Evolutionary conservation across 495 filamentous ascomycete genomes (phyloP).

Genomic region (Hypoxylon lenormandii): DNA sequence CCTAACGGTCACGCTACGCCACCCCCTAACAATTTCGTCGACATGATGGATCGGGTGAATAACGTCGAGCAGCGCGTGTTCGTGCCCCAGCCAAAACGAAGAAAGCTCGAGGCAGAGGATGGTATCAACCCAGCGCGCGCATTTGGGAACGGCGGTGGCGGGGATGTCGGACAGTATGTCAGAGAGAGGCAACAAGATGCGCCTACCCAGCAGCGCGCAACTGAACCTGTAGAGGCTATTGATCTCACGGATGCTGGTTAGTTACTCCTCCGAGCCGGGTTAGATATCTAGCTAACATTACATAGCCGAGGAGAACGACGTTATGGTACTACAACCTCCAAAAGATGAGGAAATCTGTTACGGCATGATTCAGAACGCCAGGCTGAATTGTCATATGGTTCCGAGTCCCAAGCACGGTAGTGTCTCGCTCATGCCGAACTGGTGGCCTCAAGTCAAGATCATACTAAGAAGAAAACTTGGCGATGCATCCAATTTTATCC

Average conservation of each 20-base stretch:
- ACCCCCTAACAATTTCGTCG: constrained; percentile 54
- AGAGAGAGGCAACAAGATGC: constrained; percentile 66
- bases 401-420: constrained; percentile 71
- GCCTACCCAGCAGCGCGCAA: constrained; percentile 50
- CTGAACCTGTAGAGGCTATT: constrained; percentile 63
- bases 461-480: constrained; percentile 67
- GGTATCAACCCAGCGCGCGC: constrained; percentile 54
- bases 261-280: constrained; percentile 10
- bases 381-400: constrained; percentile 73
- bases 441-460: constrained; percentile 81
- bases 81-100: constrained; percentile 70
- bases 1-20: constrained; percentile 16
- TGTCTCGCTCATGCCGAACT: constrained; percentile 60
- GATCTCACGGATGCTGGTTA: constrained; percentile 72
- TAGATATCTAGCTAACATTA: constrained; percentile 28
- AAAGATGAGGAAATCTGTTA: constrained; percentile 81
- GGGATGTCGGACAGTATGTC: constrained; percentile 73
- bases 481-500: constrained; percentile 69
- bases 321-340: constrained; percentile 58
- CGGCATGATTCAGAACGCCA: constrained; percentile 78
- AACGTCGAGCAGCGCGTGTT: constrained; percentile 73
- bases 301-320: constrained; percentile 65
- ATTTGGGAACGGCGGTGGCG: constrained; percentile 62
- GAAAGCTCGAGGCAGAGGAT: constrained; percentile 67
- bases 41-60: constrained; percentile 76